phyloP scores from a whole-genome alignment of 306 rosid species.

The Oxytropis ochrocephala region DNA sequence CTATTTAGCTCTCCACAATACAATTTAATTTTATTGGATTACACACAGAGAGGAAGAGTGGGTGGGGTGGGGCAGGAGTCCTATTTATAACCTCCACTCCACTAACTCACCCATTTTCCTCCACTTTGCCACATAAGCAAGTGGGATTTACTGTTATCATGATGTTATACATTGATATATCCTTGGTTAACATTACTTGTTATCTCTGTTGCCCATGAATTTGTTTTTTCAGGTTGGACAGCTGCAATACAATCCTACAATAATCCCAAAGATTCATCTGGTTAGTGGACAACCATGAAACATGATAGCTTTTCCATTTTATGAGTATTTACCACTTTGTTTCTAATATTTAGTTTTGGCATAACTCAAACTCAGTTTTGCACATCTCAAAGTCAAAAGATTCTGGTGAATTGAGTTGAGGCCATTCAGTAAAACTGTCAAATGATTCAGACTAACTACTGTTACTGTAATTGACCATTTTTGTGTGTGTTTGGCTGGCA shows the following conservation, averaged over 20 bases:
- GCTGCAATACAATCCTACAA: constrained; percentile 44
- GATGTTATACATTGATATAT: background rate
- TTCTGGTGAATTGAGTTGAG: background rate
- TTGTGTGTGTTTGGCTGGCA: background rate
- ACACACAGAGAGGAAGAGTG: background rate
- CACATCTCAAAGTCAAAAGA: background rate
- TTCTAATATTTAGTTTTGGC: background rate
- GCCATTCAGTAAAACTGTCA: constrained; percentile 7
- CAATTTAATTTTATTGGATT: constrained; percentile 7
- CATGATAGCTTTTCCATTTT: constrained; percentile 14
- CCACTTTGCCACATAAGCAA: too few relatives aligned
- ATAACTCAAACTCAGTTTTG: constrained; percentile 10
- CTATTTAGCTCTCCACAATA: background rate
- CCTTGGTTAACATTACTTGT: constrained; percentile 3
- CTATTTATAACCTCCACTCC: too few relatives aligned
- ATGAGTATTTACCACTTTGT: background rate
- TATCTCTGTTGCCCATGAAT: constrained; percentile 13
- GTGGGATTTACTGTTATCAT: background rate
- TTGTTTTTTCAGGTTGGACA: constrained; percentile 56
- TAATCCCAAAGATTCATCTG: constrained; percentile 49
- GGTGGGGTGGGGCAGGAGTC: background rate
- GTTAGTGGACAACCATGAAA: constrained; percentile 34
- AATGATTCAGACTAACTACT: background rate
- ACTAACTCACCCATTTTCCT: too few relatives aligned
- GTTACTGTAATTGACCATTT: background rate